Conservation (phyloP, 352 stramenopile species). For the Peronospora destructor region DNA sequence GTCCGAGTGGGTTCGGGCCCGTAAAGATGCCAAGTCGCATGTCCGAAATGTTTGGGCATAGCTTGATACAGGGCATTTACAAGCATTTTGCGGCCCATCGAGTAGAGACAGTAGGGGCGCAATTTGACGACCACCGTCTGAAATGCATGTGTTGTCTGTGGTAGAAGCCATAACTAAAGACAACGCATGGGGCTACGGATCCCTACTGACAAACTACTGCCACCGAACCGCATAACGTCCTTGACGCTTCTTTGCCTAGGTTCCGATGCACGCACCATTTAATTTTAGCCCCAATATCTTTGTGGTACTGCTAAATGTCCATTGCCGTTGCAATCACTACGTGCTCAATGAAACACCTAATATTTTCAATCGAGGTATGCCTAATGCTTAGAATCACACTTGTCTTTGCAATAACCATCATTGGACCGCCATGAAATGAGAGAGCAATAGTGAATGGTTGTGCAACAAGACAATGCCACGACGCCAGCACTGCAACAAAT, state of each 20-base stretch:
- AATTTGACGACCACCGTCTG: too few species aligned
- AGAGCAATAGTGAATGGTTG: too few species aligned
- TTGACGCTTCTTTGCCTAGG: neutral
- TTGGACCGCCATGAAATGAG: too few species aligned
- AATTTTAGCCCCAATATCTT: neutral
- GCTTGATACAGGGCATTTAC: conserved; percentile 12
- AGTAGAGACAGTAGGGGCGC: conserved; percentile 9
- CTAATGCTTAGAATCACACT: too few species aligned
- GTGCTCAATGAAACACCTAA: too few species aligned
- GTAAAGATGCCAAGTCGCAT: neutral
- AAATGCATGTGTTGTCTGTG: neutral
- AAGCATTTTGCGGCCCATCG: conserved; percentile 10
- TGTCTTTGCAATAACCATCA: too few species aligned
- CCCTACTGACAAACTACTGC: conserved; percentile 2
- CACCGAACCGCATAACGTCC: neutral
- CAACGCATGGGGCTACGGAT: conserved; percentile 14
- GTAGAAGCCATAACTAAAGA: conserved; percentile 10
- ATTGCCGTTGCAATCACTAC: too few species aligned
- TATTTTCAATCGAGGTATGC: too few species aligned
- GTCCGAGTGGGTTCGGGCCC: conserved; percentile 8
- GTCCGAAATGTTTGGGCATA: neutral
- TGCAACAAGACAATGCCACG: too few species aligned
- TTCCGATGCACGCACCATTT: conserved; percentile 11
- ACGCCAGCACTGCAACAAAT: too few species aligned
- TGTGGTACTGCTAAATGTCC: too few species aligned